Evolutionary conservation across 352 stramenopile genomes (phyloP), one percentile per base, ranked within the genome.

Genomic region (Stramenopiles sp.): DNA sequence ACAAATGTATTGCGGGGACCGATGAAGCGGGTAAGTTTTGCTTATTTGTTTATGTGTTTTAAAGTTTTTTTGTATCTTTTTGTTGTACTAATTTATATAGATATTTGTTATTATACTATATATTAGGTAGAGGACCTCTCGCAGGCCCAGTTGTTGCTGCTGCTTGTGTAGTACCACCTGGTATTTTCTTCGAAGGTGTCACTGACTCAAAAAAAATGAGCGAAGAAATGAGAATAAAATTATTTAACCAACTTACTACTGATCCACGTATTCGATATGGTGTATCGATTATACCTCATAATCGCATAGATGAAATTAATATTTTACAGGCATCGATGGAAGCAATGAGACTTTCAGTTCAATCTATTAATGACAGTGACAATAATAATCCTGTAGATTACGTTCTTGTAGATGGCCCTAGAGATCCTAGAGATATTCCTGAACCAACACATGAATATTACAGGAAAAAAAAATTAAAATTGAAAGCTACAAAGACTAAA

Each of bases 301-400:
- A 66, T 40, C 54, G 65, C 2, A 96, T 96, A 56, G 85, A 96
- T 55, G 65, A 91, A 58, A 84, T 96, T 47, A 97, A 97, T 55
- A 96, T 97, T 52, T 57, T 97, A 20, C 76, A 94, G 61, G 80
- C 83, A 10, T 91, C 77, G 7, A 56, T 94, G 26, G 61, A 87
- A 48, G 76, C 61, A 6, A 96, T 97, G 84, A n/a, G n/a, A n/a
- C n/a, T n/a, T n/a, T n/a, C n/a, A n/a, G n/a, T n/a, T n/a, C n/a
- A n/a, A n/a, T n/a, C n/a, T n/a, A n/a, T n/a, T n/a, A n/a, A n/a
- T n/a, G n/a, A n/a, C n/a, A n/a, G n/a, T n/a, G n/a, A n/a, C n/a
- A n/a, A n/a, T n/a, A n/a, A n/a, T n/a, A n/a, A n/a, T n/a, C n/a
- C n/a, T n/a, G n/a, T n/a, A n/a, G n/a, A n/a, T n/a, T n/a, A n/a